Conservation (phyloP, 768 basidiomycete genomes). For the Boletus tomentosulus region DNA sequence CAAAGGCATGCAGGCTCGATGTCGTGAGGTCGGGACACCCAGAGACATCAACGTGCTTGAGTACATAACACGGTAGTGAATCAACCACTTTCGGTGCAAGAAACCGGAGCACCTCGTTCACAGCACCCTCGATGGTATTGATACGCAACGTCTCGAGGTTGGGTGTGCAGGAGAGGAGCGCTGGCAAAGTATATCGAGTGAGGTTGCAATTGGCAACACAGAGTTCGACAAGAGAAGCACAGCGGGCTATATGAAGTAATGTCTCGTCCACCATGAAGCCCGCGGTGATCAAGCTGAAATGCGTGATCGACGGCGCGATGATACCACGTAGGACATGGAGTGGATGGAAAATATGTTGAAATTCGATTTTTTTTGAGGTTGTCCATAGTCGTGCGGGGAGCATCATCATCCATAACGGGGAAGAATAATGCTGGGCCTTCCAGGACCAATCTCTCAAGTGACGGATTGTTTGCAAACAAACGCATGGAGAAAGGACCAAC, state of each 20-base stretch:
- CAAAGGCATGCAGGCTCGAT: constrained; percentile 48
- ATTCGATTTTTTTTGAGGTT: constrained; percentile 36
- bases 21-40: constrained; percentile 49
- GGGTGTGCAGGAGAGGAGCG: constrained; percentile 32
- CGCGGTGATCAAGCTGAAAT: constrained; percentile 14
- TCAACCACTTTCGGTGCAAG: constrained; percentile 28
- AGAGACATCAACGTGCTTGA: constrained; percentile 55
- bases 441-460: constrained; percentile 24
- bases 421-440: background rate
- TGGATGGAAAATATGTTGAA: constrained; percentile 14
- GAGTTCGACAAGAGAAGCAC: constrained; percentile 37
- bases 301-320: constrained; percentile 29
- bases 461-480: constrained; percentile 19
- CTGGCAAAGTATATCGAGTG: constrained; percentile 25
- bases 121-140: constrained; percentile 28
- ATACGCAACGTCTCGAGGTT: constrained; percentile 44
- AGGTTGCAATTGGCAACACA: constrained; percentile 33
- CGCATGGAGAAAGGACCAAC: constrained; percentile 1
- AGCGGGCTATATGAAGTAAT: constrained; percentile 20
- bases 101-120: constrained; percentile 40
- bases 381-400: constrained; percentile 17
- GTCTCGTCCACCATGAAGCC: constrained; percentile 14
- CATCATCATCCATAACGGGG: background rate
- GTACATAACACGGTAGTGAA: constrained; percentile 39
- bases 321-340: constrained; percentile 17